Base-by-base conservation (phyloP, 805 yeast species). In the Schwanniomyces sp. region DNA sequence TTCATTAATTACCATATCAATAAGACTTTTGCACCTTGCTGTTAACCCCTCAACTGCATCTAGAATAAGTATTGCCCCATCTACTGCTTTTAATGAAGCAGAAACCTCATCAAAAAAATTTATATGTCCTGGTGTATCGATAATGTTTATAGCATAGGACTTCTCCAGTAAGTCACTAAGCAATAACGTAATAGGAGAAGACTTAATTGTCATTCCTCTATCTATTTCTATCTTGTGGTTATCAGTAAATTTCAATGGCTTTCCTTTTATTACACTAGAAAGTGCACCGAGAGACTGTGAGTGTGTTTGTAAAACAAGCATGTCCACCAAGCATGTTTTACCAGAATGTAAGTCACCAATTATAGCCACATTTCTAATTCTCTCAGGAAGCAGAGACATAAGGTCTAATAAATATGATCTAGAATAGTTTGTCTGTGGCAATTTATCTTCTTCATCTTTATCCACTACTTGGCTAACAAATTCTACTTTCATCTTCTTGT, bases 101-200 rank as follows among this genome's bases (percentile, higher is more conserved):
- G 81, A 75, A 4, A 81, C 67, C 55, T 94, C 97, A 59, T 90
- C 97, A 26, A 74, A 67, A 58, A 94, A 94, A 58, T 90, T 85
- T 0, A 80, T 78, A 64, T 94, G 98, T 0, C 99, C 99, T 0
- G 99, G 99, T 0, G 96, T 74, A 58, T 95, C 99, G 0, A 90
- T 53, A 0, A 91, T 51, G 57, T 86, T 88, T 17, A 84, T 56
- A 0, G 81, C 79, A 14, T 70, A 65, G 0, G 96, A 84, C 51
- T 78, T 80, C 11, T 62, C 66, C 12, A 66, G 66, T 26, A 80
- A 51, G 58, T 81, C 81, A 0, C 78, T 79, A 12, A 85, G 62
- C 6, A 91, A 61, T 8, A 88, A 54, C 0, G 92, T 70, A 53
- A 86, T 74, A 0, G 89, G 83, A 1, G 85, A 68, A 1, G 85